Percentiles rank a stretch among this genome's conserved stretches.
Conservation (phyloP, 1,139 yeast species). For the Kodamaea ohmeri region DNA sequence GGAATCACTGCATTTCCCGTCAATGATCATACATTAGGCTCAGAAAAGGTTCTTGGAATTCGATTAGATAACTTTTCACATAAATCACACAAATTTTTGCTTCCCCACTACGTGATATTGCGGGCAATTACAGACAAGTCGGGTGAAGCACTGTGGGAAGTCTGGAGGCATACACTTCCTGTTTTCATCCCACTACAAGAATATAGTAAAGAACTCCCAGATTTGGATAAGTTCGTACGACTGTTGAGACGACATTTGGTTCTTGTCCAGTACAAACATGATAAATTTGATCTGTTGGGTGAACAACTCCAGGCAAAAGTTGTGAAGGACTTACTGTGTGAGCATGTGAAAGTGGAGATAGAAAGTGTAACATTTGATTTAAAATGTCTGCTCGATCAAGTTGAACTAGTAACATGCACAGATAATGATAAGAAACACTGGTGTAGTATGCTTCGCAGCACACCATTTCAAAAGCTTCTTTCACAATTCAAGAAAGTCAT, state of each 20-base stretch:
- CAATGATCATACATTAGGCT: slow-evolving; percentile 22
- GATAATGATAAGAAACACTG: not conserved
- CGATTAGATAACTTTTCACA: slow-evolving; percentile 36
- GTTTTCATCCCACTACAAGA: slow-evolving; percentile 26
- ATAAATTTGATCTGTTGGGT: slow-evolving; percentile 23
- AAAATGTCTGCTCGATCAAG: slow-evolving; percentile 9
- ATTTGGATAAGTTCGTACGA: slow-evolving; percentile 16
- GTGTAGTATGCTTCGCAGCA: slow-evolving; percentile 7
- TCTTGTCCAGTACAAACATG: slow-evolving; percentile 31
- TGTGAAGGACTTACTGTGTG: slow-evolving; percentile 9
- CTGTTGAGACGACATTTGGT: slow-evolving; percentile 21
- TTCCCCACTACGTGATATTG: slow-evolving; percentile 42
- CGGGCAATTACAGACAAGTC: slow-evolving; percentile 16
- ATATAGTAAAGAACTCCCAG: slow-evolving; percentile 12
- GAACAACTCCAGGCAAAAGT: slow-evolving; percentile 7
- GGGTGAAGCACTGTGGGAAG: slow-evolving; percentile 23
- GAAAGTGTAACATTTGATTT: slow-evolving; percentile 4
- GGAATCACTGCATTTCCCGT: slow-evolving; percentile 45
- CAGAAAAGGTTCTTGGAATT: slow-evolving; percentile 23
- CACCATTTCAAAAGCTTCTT: slow-evolving; percentile 5
- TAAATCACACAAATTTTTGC: slow-evolving; percentile 18
- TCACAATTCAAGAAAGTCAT: slow-evolving; percentile 2
- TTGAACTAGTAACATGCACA: slow-evolving; percentile 7
- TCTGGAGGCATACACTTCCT: slow-evolving; percentile 40
- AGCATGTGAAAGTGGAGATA: slow-evolving; percentile 6